A percentile compares a stretch with the other conserved stretches of the same genome.
Conservation (phyloP, 495 filamentous ascomycete species). For the Glonium stellatum region DNA sequence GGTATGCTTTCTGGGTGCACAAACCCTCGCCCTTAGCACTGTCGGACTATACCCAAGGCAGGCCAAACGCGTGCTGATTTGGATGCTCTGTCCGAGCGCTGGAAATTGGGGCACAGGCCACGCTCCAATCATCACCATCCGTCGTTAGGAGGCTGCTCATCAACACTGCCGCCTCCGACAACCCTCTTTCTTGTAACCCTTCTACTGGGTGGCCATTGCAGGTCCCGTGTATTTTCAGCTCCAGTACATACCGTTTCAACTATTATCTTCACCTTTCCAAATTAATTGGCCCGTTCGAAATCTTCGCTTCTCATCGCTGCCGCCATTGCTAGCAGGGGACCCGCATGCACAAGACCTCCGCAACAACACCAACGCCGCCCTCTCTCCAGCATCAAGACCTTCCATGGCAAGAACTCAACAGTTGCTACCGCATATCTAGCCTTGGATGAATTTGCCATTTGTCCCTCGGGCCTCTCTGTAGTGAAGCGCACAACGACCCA, state of each 20-base stretch:
- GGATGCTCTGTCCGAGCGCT: not conserved
- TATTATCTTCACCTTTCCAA: not conserved
- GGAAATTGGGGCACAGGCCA: not conserved
- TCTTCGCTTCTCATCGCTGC: slow-evolving; percentile 1
- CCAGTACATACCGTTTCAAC: not conserved
- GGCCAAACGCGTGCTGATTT: not conserved
- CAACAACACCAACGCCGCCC: slow-evolving; percentile 1
- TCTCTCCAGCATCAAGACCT: not conserved
- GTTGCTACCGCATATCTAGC: not conserved
- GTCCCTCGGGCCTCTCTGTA: not conserved
- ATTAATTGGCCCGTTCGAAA: not conserved
- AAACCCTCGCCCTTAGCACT: not conserved
- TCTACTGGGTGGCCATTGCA: not conserved
- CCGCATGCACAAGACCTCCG: slow-evolving; percentile 1
- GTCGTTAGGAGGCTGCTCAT: slow-evolving; percentile 1
- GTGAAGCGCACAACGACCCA: not conserved
- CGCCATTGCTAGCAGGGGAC: slow-evolving; percentile 1
- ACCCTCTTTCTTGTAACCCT: not conserved
- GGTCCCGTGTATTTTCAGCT: slow-evolving; percentile 1
- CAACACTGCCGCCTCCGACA: not conserved
- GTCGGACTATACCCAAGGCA: not conserved
- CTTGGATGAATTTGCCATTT: not conserved
- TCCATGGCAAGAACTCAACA: not conserved
- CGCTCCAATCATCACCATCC: slow-evolving; percentile 3
- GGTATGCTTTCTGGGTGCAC: not conserved